Conservation (phyloP, 225 moss, liverwort and hornwort genomes). For the Asterella californica region DNA sequence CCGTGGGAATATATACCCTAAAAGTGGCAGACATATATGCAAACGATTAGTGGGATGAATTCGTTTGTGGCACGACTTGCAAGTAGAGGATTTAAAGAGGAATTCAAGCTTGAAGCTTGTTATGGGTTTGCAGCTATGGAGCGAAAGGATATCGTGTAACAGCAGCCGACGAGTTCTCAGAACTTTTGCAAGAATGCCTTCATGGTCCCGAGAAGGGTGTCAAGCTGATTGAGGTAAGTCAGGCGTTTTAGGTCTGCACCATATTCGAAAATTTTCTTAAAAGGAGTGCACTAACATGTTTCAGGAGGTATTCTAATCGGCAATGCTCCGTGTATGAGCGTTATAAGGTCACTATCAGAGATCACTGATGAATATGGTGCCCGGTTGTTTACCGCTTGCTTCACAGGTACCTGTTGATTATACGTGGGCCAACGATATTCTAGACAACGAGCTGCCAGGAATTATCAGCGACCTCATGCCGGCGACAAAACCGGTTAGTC, state of each 20-base stretch:
- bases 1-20: too few species aligned
- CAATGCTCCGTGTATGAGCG: background rate
- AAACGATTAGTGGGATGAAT: too few species aligned
- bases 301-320: background rate
- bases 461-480: slow-evolving; percentile 55
- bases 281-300: background rate
- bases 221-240: slow-evolving; percentile 73
- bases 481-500: slow-evolving; percentile 38
- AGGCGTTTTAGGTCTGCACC: background rate
- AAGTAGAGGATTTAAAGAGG: background rate
- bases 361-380: background rate
- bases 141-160: slow-evolving; percentile 66
- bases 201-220: slow-evolving; percentile 46
- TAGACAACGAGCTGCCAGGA: slow-evolving; percentile 79
- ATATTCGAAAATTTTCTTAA: background rate
- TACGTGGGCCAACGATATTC: slow-evolving; percentile 72
- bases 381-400: too few species aligned
- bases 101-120: background rate
- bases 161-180: slow-evolving; percentile 54
- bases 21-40: too few species aligned
- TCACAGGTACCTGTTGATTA: slow-evolving; percentile 84
- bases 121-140: slow-evolving; percentile 55
- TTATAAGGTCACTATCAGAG: background rate
- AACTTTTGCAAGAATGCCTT: slow-evolving; percentile 66
- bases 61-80: background rate